These are phyloP conservation scores for Stemphylium lycopersici DNA, from an alignment of 2,329 filamentous ascomycete genomes.

Conservation along the genomic window DNA sequence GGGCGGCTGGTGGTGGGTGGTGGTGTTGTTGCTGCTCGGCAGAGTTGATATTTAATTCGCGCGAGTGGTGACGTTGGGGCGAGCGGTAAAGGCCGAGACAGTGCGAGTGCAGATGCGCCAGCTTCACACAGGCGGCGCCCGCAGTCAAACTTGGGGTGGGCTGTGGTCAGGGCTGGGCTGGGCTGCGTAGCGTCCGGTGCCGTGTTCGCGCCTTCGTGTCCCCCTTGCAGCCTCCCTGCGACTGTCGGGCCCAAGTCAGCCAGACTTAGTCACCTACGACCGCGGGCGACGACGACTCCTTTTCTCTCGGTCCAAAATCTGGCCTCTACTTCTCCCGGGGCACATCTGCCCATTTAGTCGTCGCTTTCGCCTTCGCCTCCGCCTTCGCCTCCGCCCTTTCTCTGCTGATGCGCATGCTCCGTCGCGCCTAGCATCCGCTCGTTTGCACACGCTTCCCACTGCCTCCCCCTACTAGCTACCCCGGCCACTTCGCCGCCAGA, in stretches of 20 bases:
- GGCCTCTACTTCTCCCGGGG: slow-evolving; percentile 1
- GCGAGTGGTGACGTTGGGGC: slow-evolving; percentile 29
- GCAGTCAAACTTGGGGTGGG: background rate
- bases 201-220: too few species aligned
- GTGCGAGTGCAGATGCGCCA: too few species aligned
- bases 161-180: too few species aligned
- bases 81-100: slow-evolving; percentile 1
- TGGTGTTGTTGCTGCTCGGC: slow-evolving; percentile 1
- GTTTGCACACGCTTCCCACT: background rate
- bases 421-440: slow-evolving; percentile 16
- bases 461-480: background rate
- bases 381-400: background rate
- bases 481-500: background rate
- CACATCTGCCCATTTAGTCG: background rate
- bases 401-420: slow-evolving; percentile 13
- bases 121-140: background rate
- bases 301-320: slow-evolving; percentile 13
- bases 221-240: background rate
- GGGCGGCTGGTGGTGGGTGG: slow-evolving; percentile 5
- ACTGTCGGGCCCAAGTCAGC: background rate
- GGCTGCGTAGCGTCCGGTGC: too few species aligned
- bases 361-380: too few species aligned
- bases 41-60: slow-evolving; percentile 9
- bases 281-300: background rate
- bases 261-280: background rate